Base-by-base conservation (phyloP, 2,329 filamentous ascomycete genomes). In the Pseudocercospora pini-densiflorae region DNA sequence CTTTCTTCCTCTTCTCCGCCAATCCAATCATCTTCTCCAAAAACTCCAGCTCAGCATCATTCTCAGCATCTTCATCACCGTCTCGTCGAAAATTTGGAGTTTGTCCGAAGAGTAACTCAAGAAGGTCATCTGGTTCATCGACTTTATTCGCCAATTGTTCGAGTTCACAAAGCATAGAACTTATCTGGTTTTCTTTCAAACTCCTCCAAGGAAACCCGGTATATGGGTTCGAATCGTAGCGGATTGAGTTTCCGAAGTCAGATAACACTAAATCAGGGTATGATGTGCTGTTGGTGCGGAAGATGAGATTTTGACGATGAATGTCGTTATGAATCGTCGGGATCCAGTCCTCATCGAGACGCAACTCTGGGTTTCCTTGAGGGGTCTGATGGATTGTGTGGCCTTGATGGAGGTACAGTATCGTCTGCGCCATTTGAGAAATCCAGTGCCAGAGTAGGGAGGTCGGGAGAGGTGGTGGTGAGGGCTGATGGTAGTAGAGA, bases 41-140 rank as follows among this genome's bases (percentile, higher is more conserved):
- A 80, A 99, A 99, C 0, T 94, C 92, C 68, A 95, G 85, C 85
- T 96, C 97, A 75, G 93, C 93, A 81, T 98, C 95, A 62, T 93
- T 91, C 68, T 90, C 88, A 5, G 89, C 88, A 72, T 97, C 92
- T 53, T 91, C 91, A 10, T 21, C 14, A 66, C 84, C 83, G 68
- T 92, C 94, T 57, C 90, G 91, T 79, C 9, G 0, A 5, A 58
- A 58, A 7, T 16, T 23, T 1, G 24, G 29, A 1, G 14, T n/a
- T 5, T 8, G 27, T 3, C 33, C 23, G 5, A 58, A 58, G 1
- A 58, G 7, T 3, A 5, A 1, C 3, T 4, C 21, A 0, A 53
- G 21, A 1, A 12, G 2, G 2, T 53, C 23, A 24, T 58, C 55
- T 12, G n/a, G 16, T 16, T 3, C 8, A 7, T 40, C 55, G n/a